Conservation (phyloP, 768 basidiomycete genomes). For the Pleurotus giganteus region DNA sequence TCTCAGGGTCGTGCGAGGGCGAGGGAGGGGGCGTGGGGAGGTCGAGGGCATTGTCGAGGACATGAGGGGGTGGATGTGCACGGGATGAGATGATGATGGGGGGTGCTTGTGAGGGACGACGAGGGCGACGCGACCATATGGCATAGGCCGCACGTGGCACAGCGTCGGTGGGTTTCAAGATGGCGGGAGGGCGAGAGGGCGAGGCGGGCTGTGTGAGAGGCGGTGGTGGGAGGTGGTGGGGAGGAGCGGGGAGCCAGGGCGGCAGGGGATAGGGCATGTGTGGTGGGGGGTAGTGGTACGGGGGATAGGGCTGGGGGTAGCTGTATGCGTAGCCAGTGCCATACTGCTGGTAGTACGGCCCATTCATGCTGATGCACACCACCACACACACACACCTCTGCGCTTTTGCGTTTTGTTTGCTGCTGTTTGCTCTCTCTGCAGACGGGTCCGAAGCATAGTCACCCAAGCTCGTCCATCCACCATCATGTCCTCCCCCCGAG, state of each 20-base stretch:
- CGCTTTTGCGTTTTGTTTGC: too few species aligned
- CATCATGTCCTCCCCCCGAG: background rate
- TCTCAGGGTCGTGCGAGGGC: slow-evolving; percentile 24
- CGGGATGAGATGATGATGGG: slow-evolving; percentile 68
- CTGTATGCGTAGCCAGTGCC: slow-evolving; percentile 12
- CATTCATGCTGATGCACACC: too few species aligned
- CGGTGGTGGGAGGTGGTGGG: slow-evolving; percentile 31
- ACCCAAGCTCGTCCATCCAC: too few species aligned
- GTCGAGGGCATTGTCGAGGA: slow-evolving; percentile 55
- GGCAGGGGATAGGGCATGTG: slow-evolving; percentile 22
- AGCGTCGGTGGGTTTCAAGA: slow-evolving; percentile 11
- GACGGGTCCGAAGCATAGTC: too few species aligned
- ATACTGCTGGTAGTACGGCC: slow-evolving; percentile 31
- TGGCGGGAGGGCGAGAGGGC: slow-evolving; percentile 1
- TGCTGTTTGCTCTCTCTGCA: too few species aligned
- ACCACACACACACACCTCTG: too few species aligned
- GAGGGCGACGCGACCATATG: slow-evolving; percentile 73
- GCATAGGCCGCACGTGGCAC: slow-evolving; percentile 40
- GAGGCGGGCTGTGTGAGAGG: slow-evolving; percentile 12
- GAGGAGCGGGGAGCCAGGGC: slow-evolving; percentile 32
- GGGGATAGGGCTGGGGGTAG: background rate
- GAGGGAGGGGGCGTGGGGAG: slow-evolving; percentile 50
- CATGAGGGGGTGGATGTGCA: slow-evolving; percentile 58
- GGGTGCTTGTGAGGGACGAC: slow-evolving; percentile 61
- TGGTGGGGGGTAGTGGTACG: too few species aligned